Evolutionary conservation across 495 filamentous ascomycete species (phyloP), one percentile per base, ranked within the genome.

Genomic region (Aspergillus biplanus): DNA sequence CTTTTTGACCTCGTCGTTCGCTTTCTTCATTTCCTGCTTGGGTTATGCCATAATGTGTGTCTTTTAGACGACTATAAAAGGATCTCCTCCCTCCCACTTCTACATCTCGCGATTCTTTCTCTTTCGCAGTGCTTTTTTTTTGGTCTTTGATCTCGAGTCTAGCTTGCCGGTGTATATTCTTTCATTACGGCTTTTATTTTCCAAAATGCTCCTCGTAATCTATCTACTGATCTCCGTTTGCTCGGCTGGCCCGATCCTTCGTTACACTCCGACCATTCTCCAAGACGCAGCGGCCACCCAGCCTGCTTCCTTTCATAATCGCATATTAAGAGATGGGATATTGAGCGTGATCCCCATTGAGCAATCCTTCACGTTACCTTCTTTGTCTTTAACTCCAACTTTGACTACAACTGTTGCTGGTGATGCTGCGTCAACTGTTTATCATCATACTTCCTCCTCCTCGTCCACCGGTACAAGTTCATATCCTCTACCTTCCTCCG

Each of bases 231-330:
- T 69, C 42, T 50, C 65, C 32, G 52, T 52, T 33, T 76, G 68
- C 49, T 75, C 70, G 71, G 77, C 77, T 62, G 76, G 77, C 60
- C 77, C 75, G 67, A 77, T 80, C 57, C 59, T 67, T 65, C 71
- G 60, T 54, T 61, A 65, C 37, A 50, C 49, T 52, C 33, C 55
- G 1, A 33, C 34, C n/a, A 15, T 47, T n/a, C 52, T 57, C 9
- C 33, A 37, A 12, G 47, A 34, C 9, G 21, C 56, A 6, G 37
- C 37, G 32, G 56, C 21, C 21, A 9, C 3, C n/a, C 15, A 4
- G 18, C 33, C 47, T 9, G 11, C n/a, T 18, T 50, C 47, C n/a
- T 9, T 27, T 31, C 11, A 44, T 44, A 44, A 11, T 6, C 39
- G n/a, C 4, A 44, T 50, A 9, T 3, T n/a, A 18, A 50, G 47